These are phyloP conservation scores for Coniochaeta pulveracea DNA, from an alignment of 2,329 filamentous ascomycete species.

Conservation along the genomic window DNA sequence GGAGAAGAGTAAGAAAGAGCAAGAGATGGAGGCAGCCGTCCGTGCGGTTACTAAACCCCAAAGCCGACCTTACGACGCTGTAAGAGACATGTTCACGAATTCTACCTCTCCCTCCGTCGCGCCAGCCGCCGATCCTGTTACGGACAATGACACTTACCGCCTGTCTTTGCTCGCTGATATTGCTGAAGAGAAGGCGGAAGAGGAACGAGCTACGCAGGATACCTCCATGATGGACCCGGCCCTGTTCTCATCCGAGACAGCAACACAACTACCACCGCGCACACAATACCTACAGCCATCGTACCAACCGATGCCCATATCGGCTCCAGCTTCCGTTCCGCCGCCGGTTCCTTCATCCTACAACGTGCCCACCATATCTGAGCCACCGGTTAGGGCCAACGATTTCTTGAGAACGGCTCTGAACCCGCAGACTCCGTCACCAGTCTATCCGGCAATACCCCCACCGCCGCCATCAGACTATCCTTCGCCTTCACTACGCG, in stretches of 20 bases:
- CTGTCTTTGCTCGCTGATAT: slow-evolving; percentile 21
- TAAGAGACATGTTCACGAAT: slow-evolving; percentile 27
- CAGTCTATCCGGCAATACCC: background rate
- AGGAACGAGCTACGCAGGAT: background rate
- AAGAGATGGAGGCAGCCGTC: too few species aligned
- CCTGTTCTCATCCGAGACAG: background rate
- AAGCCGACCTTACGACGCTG: slow-evolving; percentile 32
- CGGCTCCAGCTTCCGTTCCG: too few species aligned
- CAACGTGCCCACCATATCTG: too few species aligned
- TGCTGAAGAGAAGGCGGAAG: slow-evolving; percentile 11
- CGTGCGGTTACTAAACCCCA: too few species aligned
- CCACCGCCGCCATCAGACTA: slow-evolving; percentile 16
- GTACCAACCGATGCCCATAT: too few species aligned
- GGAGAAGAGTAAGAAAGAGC: too few species aligned
- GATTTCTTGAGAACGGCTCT: slow-evolving; percentile 25
- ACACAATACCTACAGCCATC: background rate
- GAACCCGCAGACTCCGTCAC: slow-evolving; percentile 16
- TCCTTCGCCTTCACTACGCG: too few species aligned
- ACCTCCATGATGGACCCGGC: slow-evolving; percentile 1
- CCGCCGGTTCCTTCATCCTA: too few species aligned
- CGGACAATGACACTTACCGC: slow-evolving; percentile 13
- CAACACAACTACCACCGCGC: background rate
- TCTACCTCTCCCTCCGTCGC: slow-evolving; percentile 9
- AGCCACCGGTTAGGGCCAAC: slow-evolving; percentile 16
- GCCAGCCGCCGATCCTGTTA: background rate